Conservation (phyloP, 352 stramenopile genomes). For the Phytophthora nicotianae region DNA sequence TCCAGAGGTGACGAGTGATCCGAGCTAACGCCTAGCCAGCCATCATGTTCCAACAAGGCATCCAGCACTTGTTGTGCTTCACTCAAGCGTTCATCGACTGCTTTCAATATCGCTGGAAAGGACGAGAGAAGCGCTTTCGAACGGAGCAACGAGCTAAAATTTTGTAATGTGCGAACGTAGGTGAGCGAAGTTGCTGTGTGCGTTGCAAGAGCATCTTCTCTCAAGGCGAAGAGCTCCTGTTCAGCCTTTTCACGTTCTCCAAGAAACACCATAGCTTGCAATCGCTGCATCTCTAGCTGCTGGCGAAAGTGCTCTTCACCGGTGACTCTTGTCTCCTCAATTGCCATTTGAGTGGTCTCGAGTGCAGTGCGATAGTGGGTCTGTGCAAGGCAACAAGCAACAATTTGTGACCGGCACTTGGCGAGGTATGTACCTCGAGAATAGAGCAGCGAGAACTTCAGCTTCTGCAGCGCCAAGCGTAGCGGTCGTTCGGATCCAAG, state of each 20-base stretch:
- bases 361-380: slow-evolving; percentile 37
- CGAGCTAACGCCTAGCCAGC: slow-evolving; percentile 55
- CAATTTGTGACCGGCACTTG: slow-evolving; percentile 43
- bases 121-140: slow-evolving; percentile 35
- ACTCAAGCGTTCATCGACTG: slow-evolving; percentile 25
- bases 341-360: slow-evolving; percentile 29
- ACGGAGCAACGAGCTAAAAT: slow-evolving; percentile 42
- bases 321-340: slow-evolving; percentile 42
- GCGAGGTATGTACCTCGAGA: slow-evolving; percentile 42
- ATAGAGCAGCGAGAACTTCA: slow-evolving; percentile 41
- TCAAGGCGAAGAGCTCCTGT: slow-evolving; percentile 31
- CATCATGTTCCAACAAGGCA: slow-evolving; percentile 49
- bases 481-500: slow-evolving; percentile 11
- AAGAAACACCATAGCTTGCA: slow-evolving; percentile 45
- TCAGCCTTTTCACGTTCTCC: slow-evolving; percentile 40
- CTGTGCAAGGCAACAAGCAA: slow-evolving; percentile 47
- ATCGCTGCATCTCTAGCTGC: slow-evolving; percentile 47
- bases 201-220: slow-evolving; percentile 21
- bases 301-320: slow-evolving; percentile 51
- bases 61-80: slow-evolving; percentile 57
- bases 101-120: slow-evolving; percentile 11
- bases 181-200: slow-evolving; percentile 33
- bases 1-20: slow-evolving; percentile 13
- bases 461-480: slow-evolving; percentile 35
- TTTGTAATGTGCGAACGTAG: slow-evolving; percentile 49